Evolutionary conservation across 768 basidiomycete species (phyloP).

Genomic region (Boletus rex-veris): DNA sequence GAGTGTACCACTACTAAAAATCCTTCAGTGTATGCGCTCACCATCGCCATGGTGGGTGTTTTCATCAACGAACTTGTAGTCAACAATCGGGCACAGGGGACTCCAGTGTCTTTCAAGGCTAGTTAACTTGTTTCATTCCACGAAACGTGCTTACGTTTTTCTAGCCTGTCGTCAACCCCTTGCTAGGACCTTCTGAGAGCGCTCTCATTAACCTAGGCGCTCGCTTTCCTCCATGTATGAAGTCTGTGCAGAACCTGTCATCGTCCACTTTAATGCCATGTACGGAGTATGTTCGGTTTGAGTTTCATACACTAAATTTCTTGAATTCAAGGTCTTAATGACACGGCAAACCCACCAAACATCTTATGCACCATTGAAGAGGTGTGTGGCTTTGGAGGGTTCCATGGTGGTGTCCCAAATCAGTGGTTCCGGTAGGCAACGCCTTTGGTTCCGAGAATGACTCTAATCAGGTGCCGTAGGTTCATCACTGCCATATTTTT

Average conservation of each 20-base stretch:
- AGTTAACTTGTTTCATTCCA: constrained; percentile 8
- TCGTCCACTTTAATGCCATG: constrained; percentile 56
- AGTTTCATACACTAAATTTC: constrained; percentile 5
- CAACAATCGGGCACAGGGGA: constrained; percentile 74
- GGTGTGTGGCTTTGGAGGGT: constrained; percentile 87
- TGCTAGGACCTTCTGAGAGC: constrained; percentile 86
- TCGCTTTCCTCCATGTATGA: constrained; percentile 93
- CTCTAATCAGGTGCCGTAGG: constrained; percentile 38
- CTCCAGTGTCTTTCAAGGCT: constrained; percentile 82
- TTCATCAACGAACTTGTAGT: constrained; percentile 85
- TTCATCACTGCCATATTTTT: constrained; percentile 89
- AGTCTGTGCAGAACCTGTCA: constrained; percentile 54
- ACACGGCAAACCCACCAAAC: constrained; percentile 76
- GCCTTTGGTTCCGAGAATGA: constrained; percentile 42
- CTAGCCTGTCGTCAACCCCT: constrained; percentile 79
- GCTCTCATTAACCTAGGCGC: constrained; percentile 87
- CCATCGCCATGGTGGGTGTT: constrained; percentile 63
- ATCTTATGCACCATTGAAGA: constrained; percentile 70
- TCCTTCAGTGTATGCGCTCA: constrained; percentile 56
- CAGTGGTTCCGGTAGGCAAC: constrained; percentile 51
- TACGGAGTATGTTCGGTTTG: constrained; percentile 32
- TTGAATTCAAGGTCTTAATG: constrained; percentile 59
- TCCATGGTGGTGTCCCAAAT: constrained; percentile 42
- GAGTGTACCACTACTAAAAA: not conserved
- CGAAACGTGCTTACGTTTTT: constrained; percentile 6